Base-by-base conservation (phyloP, 257 asterid species). In the Solanum arcanum region DNA sequence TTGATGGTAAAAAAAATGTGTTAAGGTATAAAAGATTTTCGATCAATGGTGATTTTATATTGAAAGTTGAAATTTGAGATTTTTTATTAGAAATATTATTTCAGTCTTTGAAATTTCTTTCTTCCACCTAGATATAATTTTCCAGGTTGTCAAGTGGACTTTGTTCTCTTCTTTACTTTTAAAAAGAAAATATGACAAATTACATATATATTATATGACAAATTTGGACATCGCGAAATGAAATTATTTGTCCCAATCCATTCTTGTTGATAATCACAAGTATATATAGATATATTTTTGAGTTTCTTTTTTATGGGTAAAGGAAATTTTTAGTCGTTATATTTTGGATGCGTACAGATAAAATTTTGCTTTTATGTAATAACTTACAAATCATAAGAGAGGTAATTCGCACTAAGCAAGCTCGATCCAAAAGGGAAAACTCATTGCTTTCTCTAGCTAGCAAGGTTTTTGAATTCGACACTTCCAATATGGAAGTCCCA, bases 61-160 rank as follows among this genome's bases (percentile, higher is more conserved):
- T 18, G 0, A 0, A 1, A 5, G 5, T 1, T 60, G 2, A 12
- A 23, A 60, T 9, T 23, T 59, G 2, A 21, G 1, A 2, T 12
- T 64, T 25, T 0, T 25, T 3, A 59, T 20, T 56, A 56, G 0
- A 56, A 56, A 41, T 41, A 64, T 3, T 12, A 25, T n/a, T 64
- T 25, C 18, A 7, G 12, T n/a, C 3, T 5, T 64, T 64, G 35
- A n/a, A 12, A 13, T 25, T 64, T 5, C 18, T 84, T 72, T 35
- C 80, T 73, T 73, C 13, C 29, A 62, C 76, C 76, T 16, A 42
- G 8, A n/a, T 41, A 78, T 25, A 44, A 25, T 77, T 78, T 76
- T 41, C 29, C 46, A 74, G 82, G 52, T 75, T 23, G 56, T 77
- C 80, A 46, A 77, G 62, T 77, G 62, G 83, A 42, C 83, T 77